phyloP scores from a whole-genome alignment of 2,329 filamentous ascomycete species.

The Clarireedia homoeocarpa region DNA sequence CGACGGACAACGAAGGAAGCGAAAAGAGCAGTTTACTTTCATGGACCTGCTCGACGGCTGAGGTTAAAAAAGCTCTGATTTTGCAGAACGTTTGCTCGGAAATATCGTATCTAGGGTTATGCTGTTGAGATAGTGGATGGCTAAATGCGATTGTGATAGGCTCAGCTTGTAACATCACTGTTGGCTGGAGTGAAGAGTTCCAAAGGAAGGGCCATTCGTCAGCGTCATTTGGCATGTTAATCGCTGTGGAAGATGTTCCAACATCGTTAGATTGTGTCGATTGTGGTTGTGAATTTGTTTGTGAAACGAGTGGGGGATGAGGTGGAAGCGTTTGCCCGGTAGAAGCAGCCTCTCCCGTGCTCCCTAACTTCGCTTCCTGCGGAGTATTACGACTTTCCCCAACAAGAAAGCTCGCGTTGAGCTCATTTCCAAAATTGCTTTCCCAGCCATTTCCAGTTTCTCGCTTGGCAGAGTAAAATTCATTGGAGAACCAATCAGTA shows the following conservation, averaged over 20 bases:
- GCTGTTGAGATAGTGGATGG: conserved; percentile 15
- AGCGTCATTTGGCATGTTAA: conserved; percentile 16
- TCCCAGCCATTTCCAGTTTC: conserved; percentile 20
- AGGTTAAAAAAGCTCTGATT: background rate
- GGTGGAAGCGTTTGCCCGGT: background rate
- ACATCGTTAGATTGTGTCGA: conserved; percentile 1
- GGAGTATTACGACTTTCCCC: background rate
- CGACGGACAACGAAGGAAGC: conserved; percentile 16
- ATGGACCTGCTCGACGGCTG: background rate
- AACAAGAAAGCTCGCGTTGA: conserved; percentile 7
- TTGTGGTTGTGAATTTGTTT: background rate
- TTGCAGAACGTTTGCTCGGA: conserved; percentile 13
- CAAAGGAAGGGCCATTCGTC: conserved; percentile 22
- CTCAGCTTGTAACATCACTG: conserved; percentile 12
- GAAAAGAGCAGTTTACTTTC: conserved; percentile 7
- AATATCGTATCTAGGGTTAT: conserved; percentile 20
- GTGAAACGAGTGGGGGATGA: background rate
- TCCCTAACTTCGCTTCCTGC: background rate
- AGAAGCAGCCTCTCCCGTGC: background rate
- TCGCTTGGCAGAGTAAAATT: conserved; percentile 22
- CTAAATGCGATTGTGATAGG: conserved; percentile 13
- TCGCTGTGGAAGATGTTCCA: conserved; percentile 13
- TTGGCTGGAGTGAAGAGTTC: conserved; percentile 14
- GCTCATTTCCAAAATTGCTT: background rate
- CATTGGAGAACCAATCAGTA: conserved; percentile 20